Conservation (phyloP, 495 filamentous ascomycete genomes). For the Penicillium nucicola region DNA sequence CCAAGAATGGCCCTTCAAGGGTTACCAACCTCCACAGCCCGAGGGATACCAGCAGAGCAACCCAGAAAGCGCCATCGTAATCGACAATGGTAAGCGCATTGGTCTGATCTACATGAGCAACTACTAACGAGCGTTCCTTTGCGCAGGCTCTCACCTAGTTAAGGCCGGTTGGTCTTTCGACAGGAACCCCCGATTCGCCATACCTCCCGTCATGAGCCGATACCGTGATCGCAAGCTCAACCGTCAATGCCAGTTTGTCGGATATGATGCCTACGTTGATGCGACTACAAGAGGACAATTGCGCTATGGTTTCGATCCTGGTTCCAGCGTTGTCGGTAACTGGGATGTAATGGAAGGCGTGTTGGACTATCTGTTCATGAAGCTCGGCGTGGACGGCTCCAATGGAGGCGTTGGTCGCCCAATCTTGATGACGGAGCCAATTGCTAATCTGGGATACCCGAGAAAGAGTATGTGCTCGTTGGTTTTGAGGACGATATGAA, state of each 20-base stretch:
- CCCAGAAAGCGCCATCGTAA: constrained; percentile 75
- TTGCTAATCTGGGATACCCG: constrained; percentile 84
- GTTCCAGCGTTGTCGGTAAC: constrained; percentile 86
- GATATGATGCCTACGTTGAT: constrained; percentile 88
- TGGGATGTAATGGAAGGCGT: constrained; percentile 96
- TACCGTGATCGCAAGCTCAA: constrained; percentile 91
- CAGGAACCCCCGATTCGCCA: constrained; percentile 65
- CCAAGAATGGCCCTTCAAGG: constrained; percentile 76
- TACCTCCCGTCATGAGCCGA: constrained; percentile 87
- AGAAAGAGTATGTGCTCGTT: constrained; percentile 63
- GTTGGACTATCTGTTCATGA: constrained; percentile 88
- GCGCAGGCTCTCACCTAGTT: constrained; percentile 74
- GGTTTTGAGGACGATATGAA: not conserved
- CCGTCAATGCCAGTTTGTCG: constrained; percentile 85
- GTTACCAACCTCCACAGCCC: constrained; percentile 61
- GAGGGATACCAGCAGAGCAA: constrained; percentile 65
- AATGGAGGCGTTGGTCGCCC: constrained; percentile 74
- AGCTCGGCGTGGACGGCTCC: constrained; percentile 78
- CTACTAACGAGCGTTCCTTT: not conserved
- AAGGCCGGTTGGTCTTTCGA: constrained; percentile 97
- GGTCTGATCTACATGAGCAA: not conserved
- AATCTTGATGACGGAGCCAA: constrained; percentile 92
- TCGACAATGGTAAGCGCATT: constrained; percentile 80
- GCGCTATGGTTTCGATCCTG: constrained; percentile 85
- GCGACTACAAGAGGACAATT: constrained; percentile 89